These are phyloP conservation scores for Syzygium syzygioides DNA, from an alignment of 441 rosid genomes.

Conservation along the genomic window DNA sequence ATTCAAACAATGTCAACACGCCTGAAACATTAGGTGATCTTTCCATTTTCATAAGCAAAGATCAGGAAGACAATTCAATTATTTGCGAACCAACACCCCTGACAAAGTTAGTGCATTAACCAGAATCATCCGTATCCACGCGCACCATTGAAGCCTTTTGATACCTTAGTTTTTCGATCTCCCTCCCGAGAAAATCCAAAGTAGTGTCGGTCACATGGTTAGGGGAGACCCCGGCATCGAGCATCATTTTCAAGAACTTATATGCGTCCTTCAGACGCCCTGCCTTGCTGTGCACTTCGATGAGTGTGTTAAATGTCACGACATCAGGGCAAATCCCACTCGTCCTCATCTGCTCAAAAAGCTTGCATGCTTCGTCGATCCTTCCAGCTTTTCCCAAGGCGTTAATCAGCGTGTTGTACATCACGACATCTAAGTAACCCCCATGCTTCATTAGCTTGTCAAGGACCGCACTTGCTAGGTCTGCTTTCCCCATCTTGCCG, in stretches of 20 bases:
- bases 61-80: not conserved
- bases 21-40: not conserved
- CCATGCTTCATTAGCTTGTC: constrained; percentile 67
- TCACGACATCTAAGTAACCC: constrained; percentile 71
- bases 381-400: constrained; percentile 72
- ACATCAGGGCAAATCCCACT: constrained; percentile 74
- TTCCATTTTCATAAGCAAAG: not conserved
- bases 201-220: constrained; percentile 82
- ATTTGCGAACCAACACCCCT: not conserved
- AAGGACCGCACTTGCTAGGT: constrained; percentile 59
- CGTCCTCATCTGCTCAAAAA: constrained; percentile 70
- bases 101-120: not conserved
- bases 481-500: constrained; percentile 83
- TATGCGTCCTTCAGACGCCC: constrained; percentile 69
- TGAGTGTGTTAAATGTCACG: constrained; percentile 74
- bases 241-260: constrained; percentile 59
- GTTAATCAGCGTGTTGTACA: constrained; percentile 86
- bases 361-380: constrained; percentile 49
- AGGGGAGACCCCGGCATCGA: constrained; percentile 71
- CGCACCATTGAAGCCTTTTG: constrained; percentile 55
- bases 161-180: constrained; percentile 61
- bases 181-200: constrained; percentile 66
- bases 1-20: not conserved
- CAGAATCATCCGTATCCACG: constrained; percentile 17
- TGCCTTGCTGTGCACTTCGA: constrained; percentile 76